phyloP scores from a whole-genome alignment of 1,139 yeast species.

The Candida smagusa region DNA sequence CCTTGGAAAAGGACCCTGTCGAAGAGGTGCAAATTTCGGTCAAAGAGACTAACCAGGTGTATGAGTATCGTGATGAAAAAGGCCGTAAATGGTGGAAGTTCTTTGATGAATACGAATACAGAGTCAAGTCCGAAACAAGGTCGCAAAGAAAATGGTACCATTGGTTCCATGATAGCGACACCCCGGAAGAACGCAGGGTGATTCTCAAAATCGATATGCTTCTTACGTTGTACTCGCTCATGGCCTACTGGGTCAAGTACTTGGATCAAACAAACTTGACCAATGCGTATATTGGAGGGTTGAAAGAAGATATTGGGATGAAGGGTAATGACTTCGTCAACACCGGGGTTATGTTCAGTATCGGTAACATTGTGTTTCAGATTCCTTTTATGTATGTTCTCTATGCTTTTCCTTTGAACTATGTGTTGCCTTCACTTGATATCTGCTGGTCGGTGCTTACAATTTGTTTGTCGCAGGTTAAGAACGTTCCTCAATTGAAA shows the following conservation, averaged over 20 bases:
- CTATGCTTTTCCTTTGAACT: slow-evolving; percentile 50
- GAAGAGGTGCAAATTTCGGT: slow-evolving; percentile 1
- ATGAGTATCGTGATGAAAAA: slow-evolving; percentile 60
- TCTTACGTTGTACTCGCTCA: slow-evolving; percentile 55
- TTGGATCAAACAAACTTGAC: slow-evolving; percentile 59
- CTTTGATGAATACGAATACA: slow-evolving; percentile 61
- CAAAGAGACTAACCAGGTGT: slow-evolving; percentile 1
- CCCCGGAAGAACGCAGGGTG: slow-evolving; percentile 53
- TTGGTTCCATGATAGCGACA: slow-evolving; percentile 60
- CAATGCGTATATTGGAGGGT: slow-evolving; percentile 68
- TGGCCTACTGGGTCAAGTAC: slow-evolving; percentile 71
- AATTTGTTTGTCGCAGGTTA: slow-evolving; percentile 48
- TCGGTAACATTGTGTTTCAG: slow-evolving; percentile 60
- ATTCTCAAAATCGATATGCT: slow-evolving; percentile 61
- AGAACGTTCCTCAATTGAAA: slow-evolving; percentile 46
- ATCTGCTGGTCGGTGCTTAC: slow-evolving; percentile 68
- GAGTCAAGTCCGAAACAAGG: slow-evolving; percentile 36
- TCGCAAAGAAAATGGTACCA: slow-evolving; percentile 52
- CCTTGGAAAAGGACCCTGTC: slow-evolving; percentile 2
- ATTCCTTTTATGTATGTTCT: slow-evolving; percentile 45
- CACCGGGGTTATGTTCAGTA: slow-evolving; percentile 55
- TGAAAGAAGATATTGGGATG: slow-evolving; percentile 58
- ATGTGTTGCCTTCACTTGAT: slow-evolving; percentile 56
- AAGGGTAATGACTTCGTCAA: slow-evolving; percentile 64
- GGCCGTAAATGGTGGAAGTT: slow-evolving; percentile 62